phyloP scores from a whole-genome alignment of 106 monocot genomes.

The Apostasia ramifera region DNA sequence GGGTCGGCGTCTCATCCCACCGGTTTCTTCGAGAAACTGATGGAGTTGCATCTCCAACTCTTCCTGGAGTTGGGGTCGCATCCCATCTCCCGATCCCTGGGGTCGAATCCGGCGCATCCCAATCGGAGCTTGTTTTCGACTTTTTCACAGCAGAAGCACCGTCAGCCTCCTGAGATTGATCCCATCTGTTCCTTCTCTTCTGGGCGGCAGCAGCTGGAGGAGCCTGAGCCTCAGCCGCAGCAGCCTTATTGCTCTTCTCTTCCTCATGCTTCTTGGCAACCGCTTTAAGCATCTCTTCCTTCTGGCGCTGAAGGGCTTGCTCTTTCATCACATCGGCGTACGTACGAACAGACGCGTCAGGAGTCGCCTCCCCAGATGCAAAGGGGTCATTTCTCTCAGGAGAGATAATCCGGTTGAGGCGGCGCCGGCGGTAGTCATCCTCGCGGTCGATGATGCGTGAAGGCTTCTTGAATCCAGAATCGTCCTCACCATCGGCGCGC shows the following conservation, averaged over 20 bases:
- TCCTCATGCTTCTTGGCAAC: constrained; percentile 94
- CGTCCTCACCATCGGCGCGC: constrained; percentile 33
- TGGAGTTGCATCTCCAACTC: constrained; percentile 84
- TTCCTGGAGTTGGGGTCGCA: constrained; percentile 86
- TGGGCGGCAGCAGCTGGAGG: constrained; percentile 20
- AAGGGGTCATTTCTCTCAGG: constrained; percentile 86
- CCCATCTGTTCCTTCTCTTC: constrained; percentile 97
- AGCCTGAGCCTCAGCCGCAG: not conserved
- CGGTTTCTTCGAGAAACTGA: constrained; percentile 58
- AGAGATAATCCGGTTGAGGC: constrained; percentile 68
- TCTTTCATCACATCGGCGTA: constrained; percentile 90
- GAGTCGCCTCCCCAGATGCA: constrained; percentile 64
- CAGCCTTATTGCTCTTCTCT: constrained; percentile 49
- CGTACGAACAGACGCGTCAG: constrained; percentile 67
- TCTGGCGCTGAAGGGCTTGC: constrained; percentile 64
- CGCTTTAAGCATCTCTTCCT: constrained; percentile 68
- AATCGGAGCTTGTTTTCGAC: constrained; percentile 58
- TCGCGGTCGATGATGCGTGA: constrained; percentile 76
- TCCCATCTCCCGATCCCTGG: constrained; percentile 89
- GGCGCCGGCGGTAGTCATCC: constrained; percentile 71
- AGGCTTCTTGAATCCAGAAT: constrained; percentile 52
- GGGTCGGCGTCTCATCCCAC: constrained; percentile 98
- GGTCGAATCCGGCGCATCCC: constrained; percentile 84
- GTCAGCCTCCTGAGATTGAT: constrained; percentile 79
- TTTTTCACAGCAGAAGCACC: constrained; percentile 32